Evolutionary conservation across 768 basidiomycete genomes (phyloP), one percentile per base, ranked within the genome.

Genomic region (Candolleomyces eurysporus): DNA sequence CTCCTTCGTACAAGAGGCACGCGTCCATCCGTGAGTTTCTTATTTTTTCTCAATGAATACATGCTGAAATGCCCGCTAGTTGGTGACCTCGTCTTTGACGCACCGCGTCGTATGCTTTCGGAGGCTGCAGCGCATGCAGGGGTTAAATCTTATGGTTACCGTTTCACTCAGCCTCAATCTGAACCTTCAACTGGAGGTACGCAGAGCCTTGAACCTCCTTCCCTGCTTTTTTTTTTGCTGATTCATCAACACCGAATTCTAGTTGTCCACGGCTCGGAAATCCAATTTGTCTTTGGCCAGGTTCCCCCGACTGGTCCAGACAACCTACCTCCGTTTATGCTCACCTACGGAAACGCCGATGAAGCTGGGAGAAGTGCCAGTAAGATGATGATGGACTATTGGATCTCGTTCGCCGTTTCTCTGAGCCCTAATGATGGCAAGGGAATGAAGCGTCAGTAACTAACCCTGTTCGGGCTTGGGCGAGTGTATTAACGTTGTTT

Each of bases 21-120:
- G 64, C 76, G 4, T 67, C 73, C 0, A 55, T 79, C 21, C 54
- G 77, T 75, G 36, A 39, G 67, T 53, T 36, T 11, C 52, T 36
- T 36, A 26, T 26, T 26, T 26, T 26, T 26, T 26, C 8, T 36
- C 36, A 8, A 36, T 11, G 32, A 14, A 31, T 52, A 17, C 11
- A 48, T 26, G 5, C 32, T 52, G 2, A 26, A 26, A 26, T 26
- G 26, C 26, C 4, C 4, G 26, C 26, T 26, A 26, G 77, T 61
- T 58, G 74, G 79, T 22, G 76, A 85, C 68, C n/a, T 80, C 4
- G 57, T 49, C 19, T 81, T 82, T 63, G 71, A 74, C 31, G 73
- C 75, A 2, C 73, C 71, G 26, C 72, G 80, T 19, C 73, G 82
- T 31, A 65, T 68, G 9, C 78, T 74, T 69, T 76, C 76, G 17